Percentiles rank a stretch among this genome's conserved stretches.
Evolutionary conservation across 2,329 filamentous ascomycete genomes (phyloP).

Genomic region (Plectosphaerella sp.): DNA sequence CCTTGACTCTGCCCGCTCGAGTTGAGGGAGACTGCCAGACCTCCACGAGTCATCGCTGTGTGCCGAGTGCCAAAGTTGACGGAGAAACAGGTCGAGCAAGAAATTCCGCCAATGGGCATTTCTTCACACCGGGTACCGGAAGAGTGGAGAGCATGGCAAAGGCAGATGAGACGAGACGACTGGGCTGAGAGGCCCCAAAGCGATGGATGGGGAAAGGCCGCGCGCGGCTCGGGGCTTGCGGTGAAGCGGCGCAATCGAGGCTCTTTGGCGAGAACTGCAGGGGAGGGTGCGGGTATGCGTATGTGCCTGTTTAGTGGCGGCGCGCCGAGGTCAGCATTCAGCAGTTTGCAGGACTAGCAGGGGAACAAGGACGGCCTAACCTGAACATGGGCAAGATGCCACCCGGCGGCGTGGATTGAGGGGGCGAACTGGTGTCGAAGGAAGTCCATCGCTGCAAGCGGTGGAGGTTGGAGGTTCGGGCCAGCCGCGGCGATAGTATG

Average conservation of each 20-base stretch:
- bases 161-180: neutral
- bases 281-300: neutral
- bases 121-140: neutral
- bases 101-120: conserved; percentile 5
- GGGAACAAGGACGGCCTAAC: neutral
- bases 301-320: neutral
- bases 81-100: neutral
- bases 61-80: neutral
- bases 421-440: neutral
- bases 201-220: neutral
- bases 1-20: neutral
- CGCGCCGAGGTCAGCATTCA: neutral
- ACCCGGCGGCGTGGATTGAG: neutral
- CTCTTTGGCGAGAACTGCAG: neutral
- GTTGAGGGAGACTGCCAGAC: neutral
- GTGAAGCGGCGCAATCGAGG: neutral
- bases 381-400: neutral
- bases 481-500: neutral
- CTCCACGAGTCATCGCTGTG: conserved; percentile 1
- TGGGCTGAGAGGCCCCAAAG: neutral
- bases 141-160: neutral
- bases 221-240: neutral
- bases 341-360: neutral
- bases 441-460: neutral
- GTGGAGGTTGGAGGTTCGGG: neutral